These are phyloP conservation scores for Tetratostichococcus sp. DNA, from an alignment of 139 green algal species.

Conservation along the genomic window DNA sequence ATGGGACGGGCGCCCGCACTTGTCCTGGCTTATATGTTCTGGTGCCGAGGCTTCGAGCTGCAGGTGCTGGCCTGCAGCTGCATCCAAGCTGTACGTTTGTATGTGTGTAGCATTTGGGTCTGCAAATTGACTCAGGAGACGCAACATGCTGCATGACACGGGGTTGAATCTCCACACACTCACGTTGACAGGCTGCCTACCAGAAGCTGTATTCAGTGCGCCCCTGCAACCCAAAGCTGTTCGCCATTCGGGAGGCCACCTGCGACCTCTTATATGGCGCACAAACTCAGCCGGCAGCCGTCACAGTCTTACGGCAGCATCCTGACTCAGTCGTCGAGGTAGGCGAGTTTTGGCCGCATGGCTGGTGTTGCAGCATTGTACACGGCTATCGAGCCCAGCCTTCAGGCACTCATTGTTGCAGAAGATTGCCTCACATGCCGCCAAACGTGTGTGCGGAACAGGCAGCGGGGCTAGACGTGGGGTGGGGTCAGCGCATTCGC, in stretches of 20 bases:
- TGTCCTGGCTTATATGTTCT: conserved; percentile 90
- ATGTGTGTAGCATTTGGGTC: no score
- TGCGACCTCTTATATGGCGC: conserved; percentile 73
- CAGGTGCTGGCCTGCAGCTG: no score
- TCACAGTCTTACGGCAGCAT: neutral
- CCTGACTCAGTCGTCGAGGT: neutral
- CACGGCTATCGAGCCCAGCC: no score
- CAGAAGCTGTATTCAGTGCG: conserved; percentile 36
- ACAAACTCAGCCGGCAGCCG: neutral
- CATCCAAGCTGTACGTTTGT: no score
- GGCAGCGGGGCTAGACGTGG: conserved; percentile 91
- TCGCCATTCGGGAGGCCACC: conserved; percentile 76
- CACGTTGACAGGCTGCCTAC: conserved; percentile 46
- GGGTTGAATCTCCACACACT: no score
- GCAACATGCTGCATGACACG: no score
- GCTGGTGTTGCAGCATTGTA: no score
- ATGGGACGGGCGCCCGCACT: conserved; percentile 85
- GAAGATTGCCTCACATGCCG: no score
- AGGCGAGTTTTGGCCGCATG: no score
- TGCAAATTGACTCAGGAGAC: no score
- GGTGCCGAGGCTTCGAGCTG: conserved; percentile 70
- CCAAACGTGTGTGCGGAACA: no score
- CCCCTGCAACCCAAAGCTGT: conserved; percentile 54
- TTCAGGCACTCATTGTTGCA: no score
- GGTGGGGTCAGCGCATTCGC: conserved; percentile 72